Evolutionary conservation across 805 yeast species (phyloP).

Genomic region (Priceomyces haplophilus): DNA sequence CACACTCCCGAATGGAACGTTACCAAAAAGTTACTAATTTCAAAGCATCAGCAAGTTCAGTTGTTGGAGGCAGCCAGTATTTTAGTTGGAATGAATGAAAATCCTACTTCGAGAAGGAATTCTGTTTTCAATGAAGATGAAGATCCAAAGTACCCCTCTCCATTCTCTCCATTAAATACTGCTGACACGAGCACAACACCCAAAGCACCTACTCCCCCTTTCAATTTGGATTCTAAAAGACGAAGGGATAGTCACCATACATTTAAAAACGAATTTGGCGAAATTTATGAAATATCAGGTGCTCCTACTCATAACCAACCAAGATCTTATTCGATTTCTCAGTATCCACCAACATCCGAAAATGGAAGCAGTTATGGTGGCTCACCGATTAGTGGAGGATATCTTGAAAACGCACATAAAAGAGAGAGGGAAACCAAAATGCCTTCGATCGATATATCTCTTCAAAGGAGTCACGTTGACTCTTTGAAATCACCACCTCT

Average conservation of each 20-base stretch:
- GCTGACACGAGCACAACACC: conserved; percentile 10
- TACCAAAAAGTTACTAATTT: conserved; percentile 73
- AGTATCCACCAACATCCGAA: conserved; percentile 40
- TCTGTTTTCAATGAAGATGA: conserved; percentile 12
- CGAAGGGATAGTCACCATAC: conserved; percentile 5
- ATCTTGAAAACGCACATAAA: conserved; percentile 23
- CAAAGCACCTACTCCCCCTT: conserved; percentile 15
- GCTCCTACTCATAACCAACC: conserved; percentile 5
- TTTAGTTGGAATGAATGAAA: conserved; percentile 68
- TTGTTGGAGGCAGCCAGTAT: conserved; percentile 75
- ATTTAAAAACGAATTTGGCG: conserved; percentile 9
- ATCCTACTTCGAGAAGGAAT: conserved; percentile 8
- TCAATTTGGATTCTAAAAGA: conserved; percentile 6
- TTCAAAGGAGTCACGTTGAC: conserved; percentile 4
- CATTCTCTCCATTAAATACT: conserved; percentile 12
- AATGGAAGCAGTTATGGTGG: conserved; percentile 8
- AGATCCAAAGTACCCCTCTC: conserved; percentile 13
- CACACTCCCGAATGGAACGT: conserved; percentile 94
- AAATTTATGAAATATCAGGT: background rate
- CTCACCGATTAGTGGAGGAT: conserved; percentile 26
- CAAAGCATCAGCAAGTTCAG: conserved; percentile 89
- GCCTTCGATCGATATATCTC: conserved; percentile 11
- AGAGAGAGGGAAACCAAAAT: conserved; percentile 7
- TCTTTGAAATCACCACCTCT: conserved; percentile 16
- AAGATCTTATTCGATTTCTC: conserved; percentile 44